phyloP scores from a whole-genome alignment of 2,329 filamentous ascomycete species.

The Colletotrichum limetticola region DNA sequence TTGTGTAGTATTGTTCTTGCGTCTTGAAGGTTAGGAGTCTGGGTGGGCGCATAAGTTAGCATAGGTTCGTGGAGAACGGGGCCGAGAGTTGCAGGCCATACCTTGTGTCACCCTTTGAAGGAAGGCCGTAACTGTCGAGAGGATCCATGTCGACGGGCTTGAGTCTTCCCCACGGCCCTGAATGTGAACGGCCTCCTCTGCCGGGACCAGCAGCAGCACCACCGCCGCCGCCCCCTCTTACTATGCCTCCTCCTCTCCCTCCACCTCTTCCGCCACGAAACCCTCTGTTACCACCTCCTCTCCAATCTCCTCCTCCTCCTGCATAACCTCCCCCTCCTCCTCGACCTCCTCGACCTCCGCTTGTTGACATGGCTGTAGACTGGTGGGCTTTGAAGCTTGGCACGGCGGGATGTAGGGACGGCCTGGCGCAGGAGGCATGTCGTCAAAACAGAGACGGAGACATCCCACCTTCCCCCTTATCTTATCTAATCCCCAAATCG shows the following conservation, averaged over 20 bases:
- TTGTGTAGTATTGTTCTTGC: conserved; percentile 88
- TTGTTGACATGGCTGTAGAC: conserved; percentile 19
- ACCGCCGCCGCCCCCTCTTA: not conserved
- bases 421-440: conserved; percentile 6
- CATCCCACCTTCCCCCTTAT: conserved; percentile 30
- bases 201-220: not conserved
- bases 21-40: conserved; percentile 79
- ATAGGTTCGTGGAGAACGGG: not conserved
- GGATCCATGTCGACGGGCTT: conserved; percentile 81
- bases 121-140: conserved; percentile 83
- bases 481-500: conserved; percentile 31
- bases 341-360: conserved; percentile 18
- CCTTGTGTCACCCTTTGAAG: conserved; percentile 92
- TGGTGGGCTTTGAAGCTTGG: not conserved
- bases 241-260: not conserved
- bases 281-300: not conserved
- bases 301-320: not conserved
- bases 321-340: not conserved
- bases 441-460: conserved; percentile 33
- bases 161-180: conserved; percentile 75
- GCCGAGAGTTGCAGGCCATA: conserved; percentile 48
- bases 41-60: conserved; percentile 9
- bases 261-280: conserved; percentile 16
- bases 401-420: not conserved
- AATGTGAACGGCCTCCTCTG: conserved; percentile 47